phyloP scores from a whole-genome alignment of 768 basidiomycete species.

The Pleurotus pulmonarius region DNA sequence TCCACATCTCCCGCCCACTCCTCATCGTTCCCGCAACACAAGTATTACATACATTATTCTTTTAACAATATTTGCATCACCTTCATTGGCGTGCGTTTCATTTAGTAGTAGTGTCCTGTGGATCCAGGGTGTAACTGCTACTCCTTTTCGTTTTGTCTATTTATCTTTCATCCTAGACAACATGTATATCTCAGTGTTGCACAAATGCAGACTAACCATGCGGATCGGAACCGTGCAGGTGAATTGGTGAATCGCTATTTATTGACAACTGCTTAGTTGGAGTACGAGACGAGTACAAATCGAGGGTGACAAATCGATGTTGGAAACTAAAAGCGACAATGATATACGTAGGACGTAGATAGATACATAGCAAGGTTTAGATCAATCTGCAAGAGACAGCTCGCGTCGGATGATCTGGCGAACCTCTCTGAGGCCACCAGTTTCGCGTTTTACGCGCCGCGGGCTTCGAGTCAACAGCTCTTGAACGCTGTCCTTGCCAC shows the following conservation, averaged over 20 bases:
- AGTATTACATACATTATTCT: constrained; percentile 4
- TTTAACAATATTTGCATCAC: constrained; percentile 2
- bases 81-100: background rate
- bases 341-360: background rate
- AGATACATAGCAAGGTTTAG: background rate
- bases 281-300: too few species aligned
- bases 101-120: constrained; percentile 3
- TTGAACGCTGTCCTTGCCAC: constrained; percentile 59
- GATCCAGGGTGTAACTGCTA: constrained; percentile 3
- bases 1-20: background rate
- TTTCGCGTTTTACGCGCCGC: constrained; percentile 63
- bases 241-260: background rate
- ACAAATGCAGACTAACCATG: too few species aligned
- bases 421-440: constrained; percentile 73
- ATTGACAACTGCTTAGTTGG: background rate
- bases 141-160: background rate
- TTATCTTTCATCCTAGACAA: background rate
- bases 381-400: constrained; percentile 65
- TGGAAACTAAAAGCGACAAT: background rate
- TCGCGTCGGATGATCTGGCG: constrained; percentile 79
- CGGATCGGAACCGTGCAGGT: too few species aligned
- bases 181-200: background rate
- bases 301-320: too few species aligned
- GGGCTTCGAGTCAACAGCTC: constrained; percentile 70
- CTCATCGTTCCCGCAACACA: background rate